These are phyloP conservation scores for Trichosporon ovoides DNA, from an alignment of 1,284 basidiomycete genomes.

Conservation along the genomic window DNA sequence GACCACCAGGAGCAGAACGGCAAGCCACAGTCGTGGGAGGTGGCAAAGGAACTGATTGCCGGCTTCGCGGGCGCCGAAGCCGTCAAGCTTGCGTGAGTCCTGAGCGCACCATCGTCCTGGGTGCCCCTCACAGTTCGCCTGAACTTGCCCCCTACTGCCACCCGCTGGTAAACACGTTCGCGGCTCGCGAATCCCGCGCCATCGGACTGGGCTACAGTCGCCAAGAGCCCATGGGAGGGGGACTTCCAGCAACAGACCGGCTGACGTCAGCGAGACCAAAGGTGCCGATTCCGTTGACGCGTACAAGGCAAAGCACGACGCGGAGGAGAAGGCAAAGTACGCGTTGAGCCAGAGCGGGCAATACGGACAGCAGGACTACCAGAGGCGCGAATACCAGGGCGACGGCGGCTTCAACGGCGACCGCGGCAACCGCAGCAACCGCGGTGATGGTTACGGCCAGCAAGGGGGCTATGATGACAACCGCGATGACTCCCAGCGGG, in stretches of 20 bases:
- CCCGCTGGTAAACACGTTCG: background rate
- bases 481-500: background rate
- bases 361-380: constrained; percentile 18
- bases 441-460: background rate
- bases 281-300: constrained; percentile 24
- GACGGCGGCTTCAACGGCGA: constrained; percentile 10
- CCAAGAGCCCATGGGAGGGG: background rate
- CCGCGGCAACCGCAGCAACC: background rate
- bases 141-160: background rate
- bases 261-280: constrained; percentile 25
- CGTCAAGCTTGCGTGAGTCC: constrained; percentile 31
- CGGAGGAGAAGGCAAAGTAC: constrained; percentile 20
- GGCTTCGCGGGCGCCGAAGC: constrained; percentile 33
- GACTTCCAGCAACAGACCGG: no score
- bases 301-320: constrained; percentile 25
- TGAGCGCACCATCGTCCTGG: background rate
- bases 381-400: constrained; percentile 15
- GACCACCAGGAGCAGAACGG: constrained; percentile 29
- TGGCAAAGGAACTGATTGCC: constrained; percentile 34
- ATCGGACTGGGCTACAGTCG: background rate
- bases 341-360: constrained; percentile 22
- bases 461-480: constrained; percentile 9
- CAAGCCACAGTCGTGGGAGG: constrained; percentile 21
- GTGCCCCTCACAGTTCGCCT: background rate
- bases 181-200: background rate